Evolutionary conservation across 2,329 filamentous ascomycete genomes (phyloP), one percentile per base, ranked within the genome.

Genomic region (Annulohypoxylon truncatum): DNA sequence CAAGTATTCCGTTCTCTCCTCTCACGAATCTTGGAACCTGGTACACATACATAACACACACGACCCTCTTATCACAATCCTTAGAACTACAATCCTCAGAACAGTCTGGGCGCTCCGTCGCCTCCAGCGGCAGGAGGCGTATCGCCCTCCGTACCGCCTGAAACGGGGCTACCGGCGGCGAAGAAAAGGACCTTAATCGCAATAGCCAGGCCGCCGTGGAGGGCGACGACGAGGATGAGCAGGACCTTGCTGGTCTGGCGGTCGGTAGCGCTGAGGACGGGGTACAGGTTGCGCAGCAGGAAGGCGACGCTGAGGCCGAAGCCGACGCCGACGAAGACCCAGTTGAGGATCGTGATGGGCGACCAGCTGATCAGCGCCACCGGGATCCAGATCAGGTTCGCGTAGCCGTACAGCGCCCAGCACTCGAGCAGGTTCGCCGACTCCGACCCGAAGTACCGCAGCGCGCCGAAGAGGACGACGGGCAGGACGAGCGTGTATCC

Each of bases 171-270:
- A 51, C 86, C 89, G 72, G 92, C 89, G 72, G 94, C 94, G 81
- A 99, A 99, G 86, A 98, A 98, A 26, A 98, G 82, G 64, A 97
- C 90, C 85, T 98, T 98, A 81, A 99, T 98, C 3, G 95, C 92
- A 74, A 98, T 88, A 1, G 95, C 89, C 71, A 99, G 84, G n/a
- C 91, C 96, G 26, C 94, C 90, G 81, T 99, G 96, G 68, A 98
- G 83, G 28, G 87, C 85, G 28, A 98, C 86, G 24, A 99, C 94
- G 20, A 95, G 83, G 55, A 98, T 83, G 64, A 99, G 84, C 67
- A 99, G 81, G 20, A 93, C 85, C 85, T 96, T 97, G 80, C 92
- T 96, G 22, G 92, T 94, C 83, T 97, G 93, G 67, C 90, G 89
- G 79, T 98, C 96, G 31, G 94, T 97, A 48, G 95, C 94, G 78